Conservation (phyloP, 2,329 filamentous ascomycete species). For the Beauveria scarabaeidicola region DNA sequence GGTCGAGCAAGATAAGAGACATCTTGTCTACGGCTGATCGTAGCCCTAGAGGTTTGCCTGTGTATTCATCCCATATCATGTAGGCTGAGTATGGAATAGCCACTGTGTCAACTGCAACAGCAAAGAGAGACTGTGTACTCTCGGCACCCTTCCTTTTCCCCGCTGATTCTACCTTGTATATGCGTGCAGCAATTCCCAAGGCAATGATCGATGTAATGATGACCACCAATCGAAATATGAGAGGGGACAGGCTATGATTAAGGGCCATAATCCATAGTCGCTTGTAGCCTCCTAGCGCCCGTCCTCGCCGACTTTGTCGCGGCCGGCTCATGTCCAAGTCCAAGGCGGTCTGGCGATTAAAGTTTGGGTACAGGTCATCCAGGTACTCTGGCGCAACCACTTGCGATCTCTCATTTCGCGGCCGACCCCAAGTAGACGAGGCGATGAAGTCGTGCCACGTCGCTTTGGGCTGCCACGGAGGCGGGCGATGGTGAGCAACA, state of each 20-base stretch:
- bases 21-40: slow-evolving; percentile 79
- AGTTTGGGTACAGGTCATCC: slow-evolving; percentile 38
- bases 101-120: slow-evolving; percentile 79
- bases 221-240: slow-evolving; percentile 74
- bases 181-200: slow-evolving; percentile 67
- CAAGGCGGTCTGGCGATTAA: slow-evolving; percentile 31
- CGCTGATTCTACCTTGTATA: slow-evolving; percentile 53
- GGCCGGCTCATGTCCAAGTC: slow-evolving; percentile 22
- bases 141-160: slow-evolving; percentile 39
- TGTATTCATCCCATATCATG: slow-evolving; percentile 95
- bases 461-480: slow-evolving; percentile 31
- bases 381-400: slow-evolving; percentile 39
- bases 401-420: slow-evolving; percentile 38
- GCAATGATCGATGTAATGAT: slow-evolving; percentile 76
- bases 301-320: slow-evolving; percentile 21
- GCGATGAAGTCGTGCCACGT: slow-evolving; percentile 46
- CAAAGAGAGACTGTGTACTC: slow-evolving; percentile 74
- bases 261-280: slow-evolving; percentile 61
- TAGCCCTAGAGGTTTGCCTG: slow-evolving; percentile 82
- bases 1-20: slow-evolving; percentile 78
- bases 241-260: slow-evolving; percentile 75
- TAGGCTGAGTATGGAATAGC: slow-evolving; percentile 86
- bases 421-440: slow-evolving; percentile 43
- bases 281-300: slow-evolving; percentile 33
- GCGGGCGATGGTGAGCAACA: slow-evolving; percentile 38